Evolutionary conservation across 1,284 basidiomycete genomes (phyloP).

Genomic region (Kwoniella shivajii): DNA sequence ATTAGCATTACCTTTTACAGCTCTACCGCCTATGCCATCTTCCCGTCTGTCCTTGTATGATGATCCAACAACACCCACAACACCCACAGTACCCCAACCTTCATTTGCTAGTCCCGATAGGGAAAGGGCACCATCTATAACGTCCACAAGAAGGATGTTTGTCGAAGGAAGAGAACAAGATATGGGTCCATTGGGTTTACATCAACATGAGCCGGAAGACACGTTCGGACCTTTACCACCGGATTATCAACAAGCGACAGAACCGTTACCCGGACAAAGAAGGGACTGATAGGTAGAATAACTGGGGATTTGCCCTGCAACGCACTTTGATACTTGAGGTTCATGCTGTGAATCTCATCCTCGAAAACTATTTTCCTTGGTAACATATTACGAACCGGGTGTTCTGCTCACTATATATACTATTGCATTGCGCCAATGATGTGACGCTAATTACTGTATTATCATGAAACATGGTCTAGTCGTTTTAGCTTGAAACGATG

Average conservation of each 20-base stretch:
- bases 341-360: no score
- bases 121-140: not conserved
- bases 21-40: not conserved
- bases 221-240: conserved; percentile 13
- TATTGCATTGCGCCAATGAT: no score
- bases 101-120: not conserved
- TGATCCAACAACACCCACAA: not conserved
- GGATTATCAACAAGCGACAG: conserved; percentile 25
- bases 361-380: no score
- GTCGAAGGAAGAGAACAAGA: conserved; percentile 20
- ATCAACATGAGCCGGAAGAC: not conserved
- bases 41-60: not conserved
- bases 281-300: no score
- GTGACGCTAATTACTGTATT: no score
- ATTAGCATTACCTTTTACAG: conserved; percentile 2
- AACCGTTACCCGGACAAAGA: conserved; percentile 16
- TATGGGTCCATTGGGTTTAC: conserved; percentile 12
- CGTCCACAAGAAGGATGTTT: conserved; percentile 11
- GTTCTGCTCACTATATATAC: no score
- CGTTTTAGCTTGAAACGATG: no score
- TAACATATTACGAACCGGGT: no score
- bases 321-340: no score
- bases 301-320: no score
- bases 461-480: no score
- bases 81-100: not conserved